Evolutionary conservation across 2,329 filamentous ascomycete genomes (phyloP).

Genomic region (Didymella pomorum): DNA sequence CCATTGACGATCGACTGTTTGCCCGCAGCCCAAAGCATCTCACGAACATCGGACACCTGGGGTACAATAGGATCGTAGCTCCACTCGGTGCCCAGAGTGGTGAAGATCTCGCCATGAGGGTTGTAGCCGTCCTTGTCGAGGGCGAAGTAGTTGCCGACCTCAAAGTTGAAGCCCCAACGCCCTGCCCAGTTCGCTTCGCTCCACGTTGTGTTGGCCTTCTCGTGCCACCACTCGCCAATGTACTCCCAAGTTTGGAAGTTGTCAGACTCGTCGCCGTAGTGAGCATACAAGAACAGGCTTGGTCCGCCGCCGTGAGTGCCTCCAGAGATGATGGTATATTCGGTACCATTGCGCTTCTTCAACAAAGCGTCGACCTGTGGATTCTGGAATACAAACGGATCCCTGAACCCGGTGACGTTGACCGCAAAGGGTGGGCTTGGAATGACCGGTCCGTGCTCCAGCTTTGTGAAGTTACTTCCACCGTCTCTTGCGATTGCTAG

Average conservation of each 20-base stretch:
- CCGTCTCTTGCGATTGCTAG: slow-evolving; percentile 54
- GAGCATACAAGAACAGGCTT: slow-evolving; percentile 53
- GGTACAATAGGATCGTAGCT: slow-evolving; percentile 51
- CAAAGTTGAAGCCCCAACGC: slow-evolving; percentile 55
- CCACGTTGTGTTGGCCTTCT: slow-evolving; percentile 42
- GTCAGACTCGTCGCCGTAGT: slow-evolving; percentile 40
- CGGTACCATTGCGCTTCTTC: slow-evolving; percentile 47
- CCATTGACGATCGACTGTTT: slow-evolving; percentile 44
- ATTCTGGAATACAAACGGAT: slow-evolving; percentile 55
- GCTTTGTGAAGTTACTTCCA: slow-evolving; percentile 53
- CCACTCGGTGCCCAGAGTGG: slow-evolving; percentile 56
- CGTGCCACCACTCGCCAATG: slow-evolving; percentile 53
- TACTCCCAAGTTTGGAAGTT: slow-evolving; percentile 53
- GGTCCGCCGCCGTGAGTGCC: slow-evolving; percentile 53
- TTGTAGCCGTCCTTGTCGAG: slow-evolving; percentile 53
- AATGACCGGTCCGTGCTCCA: slow-evolving; percentile 51
- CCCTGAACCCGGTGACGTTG: slow-evolving; percentile 56
- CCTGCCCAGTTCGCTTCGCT: slow-evolving; percentile 32
- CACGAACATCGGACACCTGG: slow-evolving; percentile 51
- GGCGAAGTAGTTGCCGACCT: slow-evolving; percentile 55
- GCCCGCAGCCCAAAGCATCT: slow-evolving; percentile 56
- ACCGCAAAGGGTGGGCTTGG: slow-evolving; percentile 51
- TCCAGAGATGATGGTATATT: slow-evolving; percentile 53
- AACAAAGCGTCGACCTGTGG: slow-evolving; percentile 48
- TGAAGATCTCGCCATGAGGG: slow-evolving; percentile 51